These are phyloP conservation scores for Agrocybe praecox DNA, from an alignment of 768 basidiomycete species.

Conservation along the genomic window DNA sequence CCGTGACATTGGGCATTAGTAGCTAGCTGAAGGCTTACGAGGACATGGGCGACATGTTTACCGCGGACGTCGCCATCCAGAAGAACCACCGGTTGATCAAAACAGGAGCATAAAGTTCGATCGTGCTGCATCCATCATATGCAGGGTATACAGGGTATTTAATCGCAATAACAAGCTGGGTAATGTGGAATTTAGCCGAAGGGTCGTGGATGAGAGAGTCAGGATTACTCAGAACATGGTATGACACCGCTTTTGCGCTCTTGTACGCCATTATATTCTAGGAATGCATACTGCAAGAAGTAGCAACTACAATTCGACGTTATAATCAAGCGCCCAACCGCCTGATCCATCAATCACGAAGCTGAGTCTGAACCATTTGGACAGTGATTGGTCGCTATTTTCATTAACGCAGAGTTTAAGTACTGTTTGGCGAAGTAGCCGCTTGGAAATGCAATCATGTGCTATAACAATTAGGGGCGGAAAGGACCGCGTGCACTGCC, in stretches of 20 bases:
- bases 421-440: too few species aligned
- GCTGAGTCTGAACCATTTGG: too few species aligned
- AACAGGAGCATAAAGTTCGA: constrained; percentile 43
- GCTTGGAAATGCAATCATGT: too few species aligned
- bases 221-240: not conserved
- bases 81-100: constrained; percentile 45
- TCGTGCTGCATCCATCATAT: constrained; percentile 50
- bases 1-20: not conserved
- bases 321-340: too few species aligned
- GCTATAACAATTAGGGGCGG: too few species aligned
- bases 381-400: too few species aligned
- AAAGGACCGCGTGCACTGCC: too few species aligned
- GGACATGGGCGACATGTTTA: not conserved
- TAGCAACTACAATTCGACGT: too few species aligned
- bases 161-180: constrained; percentile 27
- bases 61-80: constrained; percentile 20
- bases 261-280: not conserved
- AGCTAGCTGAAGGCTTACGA: not conserved
- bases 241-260: not conserved
- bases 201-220: constrained; percentile 6
- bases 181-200: constrained; percentile 24
- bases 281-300: too few species aligned
- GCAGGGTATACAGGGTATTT: constrained; percentile 39
- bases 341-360: too few species aligned
- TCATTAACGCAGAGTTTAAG: too few species aligned